Percentiles rank a stretch among this genome's conserved stretches.
phyloP scores from a whole-genome alignment of 2,329 filamentous ascomycete species.

The Colletotrichum brevisporum region DNA sequence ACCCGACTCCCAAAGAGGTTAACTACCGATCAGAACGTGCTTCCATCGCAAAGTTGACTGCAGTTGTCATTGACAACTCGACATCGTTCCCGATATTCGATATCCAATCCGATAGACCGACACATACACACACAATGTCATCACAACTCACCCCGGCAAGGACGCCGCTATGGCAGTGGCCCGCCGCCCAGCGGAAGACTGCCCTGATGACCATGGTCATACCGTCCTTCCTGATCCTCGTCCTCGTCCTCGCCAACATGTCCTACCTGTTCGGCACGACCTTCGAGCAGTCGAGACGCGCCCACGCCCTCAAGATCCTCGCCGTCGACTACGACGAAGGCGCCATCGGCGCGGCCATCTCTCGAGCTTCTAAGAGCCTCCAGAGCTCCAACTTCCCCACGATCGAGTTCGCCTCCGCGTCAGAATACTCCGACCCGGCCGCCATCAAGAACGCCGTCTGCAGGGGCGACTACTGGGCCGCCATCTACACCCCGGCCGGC shows the following conservation, averaged over 20 bases:
- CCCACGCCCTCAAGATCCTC: constrained; percentile 47
- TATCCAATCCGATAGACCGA: background rate
- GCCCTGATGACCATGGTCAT: constrained; percentile 21
- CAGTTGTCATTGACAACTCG: background rate
- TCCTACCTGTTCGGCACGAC: constrained; percentile 52
- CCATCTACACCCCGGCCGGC: constrained; percentile 50
- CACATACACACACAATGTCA: constrained; percentile 7
- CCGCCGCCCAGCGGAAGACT: constrained; percentile 7
- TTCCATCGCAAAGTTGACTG: background rate
- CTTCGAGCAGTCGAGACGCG: constrained; percentile 44
- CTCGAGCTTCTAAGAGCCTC: constrained; percentile 50
- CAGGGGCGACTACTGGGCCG: constrained; percentile 54
- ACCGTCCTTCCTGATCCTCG: constrained; percentile 22
- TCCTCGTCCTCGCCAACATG: constrained; percentile 32
- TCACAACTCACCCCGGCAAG: constrained; percentile 3
- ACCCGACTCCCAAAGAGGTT: background rate
- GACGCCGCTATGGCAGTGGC: constrained; percentile 28
- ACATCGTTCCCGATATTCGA: background rate
- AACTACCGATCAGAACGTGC: background rate
- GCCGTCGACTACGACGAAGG: constrained; percentile 51
- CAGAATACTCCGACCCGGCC: constrained; percentile 46
- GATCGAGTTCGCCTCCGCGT: constrained; percentile 45
- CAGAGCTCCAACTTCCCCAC: constrained; percentile 50
- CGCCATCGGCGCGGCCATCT: constrained; percentile 50
- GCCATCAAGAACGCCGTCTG: constrained; percentile 53